phyloP scores from a whole-genome alignment of 805 yeast genomes.

The Hanseniaspora opuntiae region DNA sequence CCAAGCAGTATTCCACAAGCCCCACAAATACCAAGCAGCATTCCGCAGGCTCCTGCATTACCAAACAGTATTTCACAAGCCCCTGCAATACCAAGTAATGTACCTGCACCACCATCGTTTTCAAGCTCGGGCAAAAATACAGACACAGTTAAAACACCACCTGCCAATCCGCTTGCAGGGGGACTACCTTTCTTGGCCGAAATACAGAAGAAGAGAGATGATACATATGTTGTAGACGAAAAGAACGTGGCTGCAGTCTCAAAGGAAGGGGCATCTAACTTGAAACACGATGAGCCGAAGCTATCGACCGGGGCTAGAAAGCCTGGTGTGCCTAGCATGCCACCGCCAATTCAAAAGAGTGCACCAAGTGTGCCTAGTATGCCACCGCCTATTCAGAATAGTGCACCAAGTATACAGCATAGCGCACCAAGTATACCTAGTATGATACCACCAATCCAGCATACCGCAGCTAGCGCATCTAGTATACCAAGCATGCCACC shows the following conservation, averaged over 20 bases:
- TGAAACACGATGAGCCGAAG: slow-evolving; percentile 12
- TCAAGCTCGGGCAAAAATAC: too few species aligned
- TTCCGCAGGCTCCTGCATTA: too few species aligned
- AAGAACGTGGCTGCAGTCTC: slow-evolving; percentile 18
- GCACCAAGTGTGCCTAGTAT: background rate
- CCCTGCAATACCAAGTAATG: too few species aligned
- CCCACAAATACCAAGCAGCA: too few species aligned
- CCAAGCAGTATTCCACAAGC: too few species aligned
- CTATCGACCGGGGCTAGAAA: background rate
- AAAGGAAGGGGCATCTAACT: slow-evolving; percentile 20
- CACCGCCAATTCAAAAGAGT: background rate
- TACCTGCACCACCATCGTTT: too few species aligned
- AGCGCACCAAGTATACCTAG: slow-evolving; percentile 6
- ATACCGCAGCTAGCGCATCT: too few species aligned
- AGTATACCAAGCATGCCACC: slow-evolving; percentile 11
- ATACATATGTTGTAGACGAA: slow-evolving; percentile 35
- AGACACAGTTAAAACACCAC: slow-evolving; percentile 1
- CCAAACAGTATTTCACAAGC: too few species aligned
- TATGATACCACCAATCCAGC: too few species aligned
- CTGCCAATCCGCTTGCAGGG: slow-evolving; percentile 19
- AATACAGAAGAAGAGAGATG: slow-evolving; percentile 43
- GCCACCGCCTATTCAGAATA: too few species aligned
- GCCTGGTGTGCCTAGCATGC: slow-evolving; percentile 10
- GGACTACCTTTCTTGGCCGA: slow-evolving; percentile 41
- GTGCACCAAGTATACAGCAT: background rate